These are phyloP conservation scores for Sporothrix phasma DNA, from an alignment of 2,329 filamentous ascomycete species.

Conservation along the genomic window DNA sequence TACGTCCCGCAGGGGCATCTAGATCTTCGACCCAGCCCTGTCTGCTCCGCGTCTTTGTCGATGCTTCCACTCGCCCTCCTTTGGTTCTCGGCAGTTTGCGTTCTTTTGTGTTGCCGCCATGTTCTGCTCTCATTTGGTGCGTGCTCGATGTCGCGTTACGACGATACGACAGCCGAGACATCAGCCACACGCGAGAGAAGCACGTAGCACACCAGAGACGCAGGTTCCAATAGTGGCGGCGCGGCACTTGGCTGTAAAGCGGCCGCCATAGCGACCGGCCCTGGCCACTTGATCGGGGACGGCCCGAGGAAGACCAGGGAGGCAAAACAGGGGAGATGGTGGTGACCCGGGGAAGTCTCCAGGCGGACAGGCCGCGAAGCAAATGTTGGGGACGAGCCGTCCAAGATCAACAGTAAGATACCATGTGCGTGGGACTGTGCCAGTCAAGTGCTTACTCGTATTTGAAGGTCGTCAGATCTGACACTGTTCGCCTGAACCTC, in stretches of 20 bases:
- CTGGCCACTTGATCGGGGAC: constrained; percentile 2
- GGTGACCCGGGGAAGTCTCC: not conserved
- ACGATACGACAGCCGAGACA: too few relatives aligned
- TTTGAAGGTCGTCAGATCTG: too few relatives aligned
- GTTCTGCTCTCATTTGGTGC: too few relatives aligned
- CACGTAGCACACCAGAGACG: not conserved
- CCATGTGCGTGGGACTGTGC: too few relatives aligned
- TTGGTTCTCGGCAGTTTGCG: too few relatives aligned
- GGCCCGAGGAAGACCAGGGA: not conserved
- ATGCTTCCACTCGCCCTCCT: not conserved
- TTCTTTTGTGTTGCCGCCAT: too few relatives aligned
- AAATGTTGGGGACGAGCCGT: not conserved
- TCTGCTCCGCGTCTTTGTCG: not conserved
- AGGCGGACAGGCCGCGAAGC: not conserved
- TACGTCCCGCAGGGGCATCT: not conserved
- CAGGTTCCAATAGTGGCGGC: not conserved
- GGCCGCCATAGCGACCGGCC: not conserved
- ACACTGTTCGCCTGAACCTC: too few relatives aligned
- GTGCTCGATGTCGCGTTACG: too few relatives aligned
- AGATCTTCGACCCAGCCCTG: too few relatives aligned
- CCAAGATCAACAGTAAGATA: not conserved
- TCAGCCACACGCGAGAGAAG: not conserved
- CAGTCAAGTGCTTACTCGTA: too few relatives aligned
- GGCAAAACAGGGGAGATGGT: not conserved
- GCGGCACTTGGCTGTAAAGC: not conserved